Conservation (phyloP, 371 early-diverging fungal species). For the Parasitella parasitica region DNA sequence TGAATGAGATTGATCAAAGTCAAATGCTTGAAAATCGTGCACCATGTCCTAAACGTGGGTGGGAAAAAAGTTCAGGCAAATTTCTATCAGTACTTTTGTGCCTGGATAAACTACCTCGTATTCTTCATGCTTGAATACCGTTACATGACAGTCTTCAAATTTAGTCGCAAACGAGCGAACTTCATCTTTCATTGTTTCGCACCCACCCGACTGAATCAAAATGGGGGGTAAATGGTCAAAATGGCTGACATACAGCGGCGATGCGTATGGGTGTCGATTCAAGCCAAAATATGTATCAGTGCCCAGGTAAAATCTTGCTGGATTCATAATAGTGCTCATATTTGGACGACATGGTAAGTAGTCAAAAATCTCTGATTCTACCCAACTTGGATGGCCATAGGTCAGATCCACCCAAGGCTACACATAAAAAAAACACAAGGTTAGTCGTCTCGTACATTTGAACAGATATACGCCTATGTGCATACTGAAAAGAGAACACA, state of each 20-base stretch:
- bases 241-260: conserved; percentile 13
- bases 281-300: conserved; percentile 2
- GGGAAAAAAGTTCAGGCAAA: neutral
- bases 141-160: neutral
- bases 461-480: neutral
- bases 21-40: conserved; percentile 45
- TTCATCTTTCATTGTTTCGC: conserved; percentile 53
- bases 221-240: conserved; percentile 41
- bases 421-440: neutral
- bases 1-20: conserved; percentile 26
- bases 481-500: conserved; percentile 14
- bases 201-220: conserved; percentile 51
- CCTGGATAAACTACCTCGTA: conserved; percentile 14
- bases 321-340: neutral
- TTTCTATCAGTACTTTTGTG: too few species aligned
- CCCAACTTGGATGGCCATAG: conserved; percentile 15
- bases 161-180: conserved; percentile 4
- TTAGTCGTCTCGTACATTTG: conserved; percentile 1
- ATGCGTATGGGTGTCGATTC: conserved; percentile 16
- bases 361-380: neutral
- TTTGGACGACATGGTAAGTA: conserved; percentile 16
- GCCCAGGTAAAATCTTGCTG: conserved; percentile 25
- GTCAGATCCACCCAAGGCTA: conserved; percentile 25
- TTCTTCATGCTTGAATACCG: conserved; percentile 10
- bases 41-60: conserved; percentile 28